Conservation (phyloP, 2,329 filamentous ascomycete species). For the Cladophialophora yegresii region DNA sequence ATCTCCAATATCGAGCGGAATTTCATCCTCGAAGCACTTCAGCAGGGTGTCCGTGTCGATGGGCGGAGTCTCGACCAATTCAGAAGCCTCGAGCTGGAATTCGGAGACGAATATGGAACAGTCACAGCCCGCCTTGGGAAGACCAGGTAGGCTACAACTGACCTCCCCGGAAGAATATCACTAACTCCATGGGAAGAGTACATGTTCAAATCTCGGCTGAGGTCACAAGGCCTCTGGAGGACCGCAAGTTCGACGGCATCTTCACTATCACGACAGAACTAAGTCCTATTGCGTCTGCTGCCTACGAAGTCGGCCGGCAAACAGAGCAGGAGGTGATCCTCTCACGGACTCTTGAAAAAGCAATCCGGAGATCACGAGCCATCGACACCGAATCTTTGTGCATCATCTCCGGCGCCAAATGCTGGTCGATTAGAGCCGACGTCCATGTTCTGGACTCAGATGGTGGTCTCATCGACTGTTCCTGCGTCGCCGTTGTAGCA, state of each 20-base stretch:
- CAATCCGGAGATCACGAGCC: slow-evolving; percentile 85
- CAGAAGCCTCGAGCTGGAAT: slow-evolving; percentile 72
- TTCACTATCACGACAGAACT: slow-evolving; percentile 92
- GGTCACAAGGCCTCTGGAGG: slow-evolving; percentile 78
- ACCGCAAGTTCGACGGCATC: slow-evolving; percentile 91
- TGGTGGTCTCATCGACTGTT: slow-evolving; percentile 82
- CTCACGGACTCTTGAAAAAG: slow-evolving; percentile 88
- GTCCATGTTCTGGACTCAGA: slow-evolving; percentile 90
- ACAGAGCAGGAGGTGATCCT: slow-evolving; percentile 83
- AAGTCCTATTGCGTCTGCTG: slow-evolving; percentile 85
- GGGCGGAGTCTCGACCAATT: slow-evolving; percentile 79
- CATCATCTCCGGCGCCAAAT: slow-evolving; percentile 84
- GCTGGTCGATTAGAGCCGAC: slow-evolving; percentile 88
- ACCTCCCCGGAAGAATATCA: neutral
- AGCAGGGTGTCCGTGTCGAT: slow-evolving; percentile 79
- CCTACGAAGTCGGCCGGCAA: slow-evolving; percentile 80
- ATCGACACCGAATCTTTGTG: slow-evolving; percentile 95
- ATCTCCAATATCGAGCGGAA: slow-evolving; percentile 85
- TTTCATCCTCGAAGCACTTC: slow-evolving; percentile 81
- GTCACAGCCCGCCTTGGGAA: slow-evolving; percentile 85
- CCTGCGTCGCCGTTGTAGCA: slow-evolving; percentile 83
- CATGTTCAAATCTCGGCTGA: slow-evolving; percentile 84
- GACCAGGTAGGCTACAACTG: slow-evolving; percentile 65
- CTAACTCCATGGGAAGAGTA: slow-evolving; percentile 57
- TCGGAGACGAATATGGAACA: slow-evolving; percentile 88